Evolutionary conservation across 495 filamentous ascomycete genomes (phyloP).

Genomic region (Lophiotrema nucula): DNA sequence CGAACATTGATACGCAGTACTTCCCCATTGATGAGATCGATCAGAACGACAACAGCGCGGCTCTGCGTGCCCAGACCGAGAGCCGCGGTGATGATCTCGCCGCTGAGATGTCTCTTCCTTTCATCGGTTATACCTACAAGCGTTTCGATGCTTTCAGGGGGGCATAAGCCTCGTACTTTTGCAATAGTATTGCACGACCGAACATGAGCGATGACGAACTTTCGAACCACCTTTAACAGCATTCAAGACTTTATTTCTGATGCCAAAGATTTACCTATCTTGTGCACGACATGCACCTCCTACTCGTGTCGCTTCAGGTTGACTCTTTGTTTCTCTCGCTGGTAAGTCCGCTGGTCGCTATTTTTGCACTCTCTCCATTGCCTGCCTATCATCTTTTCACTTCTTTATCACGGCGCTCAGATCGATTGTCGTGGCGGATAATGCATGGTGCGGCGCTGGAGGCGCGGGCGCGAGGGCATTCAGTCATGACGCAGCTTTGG

Average conservation of each 20-base stretch:
- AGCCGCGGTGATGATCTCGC: constrained; percentile 59
- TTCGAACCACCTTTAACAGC: not conserved
- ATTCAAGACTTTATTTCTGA: constrained; percentile 17
- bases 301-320: too few species aligned
- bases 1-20: constrained; percentile 94
- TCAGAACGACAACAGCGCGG: constrained; percentile 77
- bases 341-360: too few species aligned
- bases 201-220: constrained; percentile 6
- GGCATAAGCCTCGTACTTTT: constrained; percentile 14
- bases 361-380: too few species aligned
- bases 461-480: constrained; percentile 6
- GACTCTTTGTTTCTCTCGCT: too few species aligned
- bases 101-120: constrained; percentile 89
- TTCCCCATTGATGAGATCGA: constrained; percentile 98
- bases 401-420: too few species aligned
- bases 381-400: too few species aligned
- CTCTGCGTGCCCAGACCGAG: constrained; percentile 65
- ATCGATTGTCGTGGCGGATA: too few species aligned
- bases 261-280: not conserved
- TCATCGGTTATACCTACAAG: constrained; percentile 99
- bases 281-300: not conserved
- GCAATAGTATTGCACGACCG: not conserved
- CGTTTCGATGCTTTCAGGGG: constrained; percentile 81
- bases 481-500: not conserved
- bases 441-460: constrained; percentile 24